Evolutionary conservation across 257 asterid species (phyloP).

Genomic region (Leonotis leonurus): DNA sequence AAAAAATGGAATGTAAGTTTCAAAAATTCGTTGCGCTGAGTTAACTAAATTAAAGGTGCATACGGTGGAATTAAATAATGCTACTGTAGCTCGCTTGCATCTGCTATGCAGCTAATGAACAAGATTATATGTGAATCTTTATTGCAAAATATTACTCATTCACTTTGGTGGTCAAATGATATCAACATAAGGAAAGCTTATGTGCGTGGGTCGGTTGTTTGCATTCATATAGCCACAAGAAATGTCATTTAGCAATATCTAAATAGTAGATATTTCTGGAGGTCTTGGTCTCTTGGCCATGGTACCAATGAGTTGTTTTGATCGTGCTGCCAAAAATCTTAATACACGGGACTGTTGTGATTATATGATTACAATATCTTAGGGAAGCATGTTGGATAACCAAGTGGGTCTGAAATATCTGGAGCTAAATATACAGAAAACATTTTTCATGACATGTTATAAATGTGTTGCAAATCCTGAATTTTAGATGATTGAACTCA

Average conservation of each 20-base stretch:
- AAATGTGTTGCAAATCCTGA: not conserved
- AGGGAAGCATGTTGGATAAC: not conserved
- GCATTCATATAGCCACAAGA: not conserved
- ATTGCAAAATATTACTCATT: not conserved
- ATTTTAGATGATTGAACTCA: conserved; percentile 5
- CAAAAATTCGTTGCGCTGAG: not conserved
- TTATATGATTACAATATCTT: not conserved
- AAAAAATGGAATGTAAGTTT: not conserved
- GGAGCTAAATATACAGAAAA: not conserved
- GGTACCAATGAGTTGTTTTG: not conserved
- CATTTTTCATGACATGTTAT: not conserved
- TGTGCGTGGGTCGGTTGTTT: not conserved
- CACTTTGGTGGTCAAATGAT: not conserved
- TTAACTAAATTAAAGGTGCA: not conserved
- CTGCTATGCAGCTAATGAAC: not conserved
- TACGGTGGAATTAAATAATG: too few species aligned
- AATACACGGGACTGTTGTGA: not conserved
- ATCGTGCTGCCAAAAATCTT: not conserved
- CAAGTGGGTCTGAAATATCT: not conserved
- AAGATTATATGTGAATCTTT: not conserved
- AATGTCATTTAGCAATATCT: not conserved
- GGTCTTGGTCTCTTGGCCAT: not conserved
- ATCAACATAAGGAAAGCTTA: not conserved
- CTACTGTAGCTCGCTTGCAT: not conserved
- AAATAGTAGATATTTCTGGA: not conserved